Evolutionary conservation across 495 filamentous ascomycete genomes (phyloP).

Genomic region (Podospora anserina): DNA sequence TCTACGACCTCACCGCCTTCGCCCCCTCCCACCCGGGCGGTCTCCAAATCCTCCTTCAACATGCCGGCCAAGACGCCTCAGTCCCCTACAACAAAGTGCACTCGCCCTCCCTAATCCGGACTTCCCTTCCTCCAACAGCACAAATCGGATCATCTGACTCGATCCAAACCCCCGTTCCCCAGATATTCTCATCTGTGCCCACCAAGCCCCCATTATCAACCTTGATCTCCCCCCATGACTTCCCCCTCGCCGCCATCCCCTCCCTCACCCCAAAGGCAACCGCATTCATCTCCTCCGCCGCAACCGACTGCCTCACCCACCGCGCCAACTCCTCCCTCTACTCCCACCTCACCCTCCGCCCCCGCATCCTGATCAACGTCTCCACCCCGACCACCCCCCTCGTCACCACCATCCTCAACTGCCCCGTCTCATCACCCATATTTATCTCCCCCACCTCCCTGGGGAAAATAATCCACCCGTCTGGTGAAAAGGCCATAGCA

Average conservation of each 20-base stretch:
- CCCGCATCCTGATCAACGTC: slow-evolving; percentile 69
- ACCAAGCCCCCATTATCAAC: slow-evolving; percentile 63
- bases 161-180: slow-evolving; percentile 12
- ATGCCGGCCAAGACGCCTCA: slow-evolving; percentile 72
- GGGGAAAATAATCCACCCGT: slow-evolving; percentile 65
- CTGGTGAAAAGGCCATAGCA: slow-evolving; percentile 71
- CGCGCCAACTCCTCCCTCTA: slow-evolving; percentile 52
- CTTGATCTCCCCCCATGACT: slow-evolving; percentile 72
- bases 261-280: slow-evolving; percentile 68
- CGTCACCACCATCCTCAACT: slow-evolving; percentile 60
- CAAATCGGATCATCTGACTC: slow-evolving; percentile 53
- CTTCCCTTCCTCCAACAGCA: slow-evolving; percentile 52
- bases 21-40: slow-evolving; percentile 63
- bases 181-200: neutral
- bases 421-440: slow-evolving; percentile 56
- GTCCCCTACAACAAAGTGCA: slow-evolving; percentile 66
- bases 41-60: slow-evolving; percentile 56
- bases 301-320: slow-evolving; percentile 70
- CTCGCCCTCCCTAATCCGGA: slow-evolving; percentile 56
- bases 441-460: slow-evolving; percentile 75
- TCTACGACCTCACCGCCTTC: slow-evolving; percentile 74
- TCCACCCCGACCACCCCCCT: slow-evolving; percentile 47
- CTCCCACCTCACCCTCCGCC: slow-evolving; percentile 65
- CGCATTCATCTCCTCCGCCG: slow-evolving; percentile 80
- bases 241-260: slow-evolving; percentile 60